These are phyloP conservation scores for Talaromyces sp. DNA, from an alignment of 2,329 filamentous ascomycete genomes.

Conservation along the genomic window DNA sequence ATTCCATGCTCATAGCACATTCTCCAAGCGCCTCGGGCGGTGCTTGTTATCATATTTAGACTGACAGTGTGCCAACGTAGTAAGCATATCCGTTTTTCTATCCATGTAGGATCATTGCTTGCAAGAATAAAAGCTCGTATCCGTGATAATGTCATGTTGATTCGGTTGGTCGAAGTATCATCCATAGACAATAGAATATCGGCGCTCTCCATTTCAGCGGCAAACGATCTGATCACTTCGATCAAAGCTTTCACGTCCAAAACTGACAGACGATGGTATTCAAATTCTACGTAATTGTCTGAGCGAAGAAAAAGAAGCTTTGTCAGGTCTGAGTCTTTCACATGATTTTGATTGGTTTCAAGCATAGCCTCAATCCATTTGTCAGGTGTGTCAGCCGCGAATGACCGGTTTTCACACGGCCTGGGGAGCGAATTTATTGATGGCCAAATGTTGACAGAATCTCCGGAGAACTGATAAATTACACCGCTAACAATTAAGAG, in stretches of 20 bases:
- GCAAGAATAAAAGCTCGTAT: background rate
- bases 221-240: background rate
- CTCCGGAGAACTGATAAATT: conserved; percentile 14
- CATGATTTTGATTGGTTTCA: background rate
- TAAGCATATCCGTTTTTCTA: conserved; percentile 5
- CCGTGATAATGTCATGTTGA: background rate
- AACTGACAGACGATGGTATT: background rate
- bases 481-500: conserved; percentile 19
- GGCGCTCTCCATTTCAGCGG: background rate
- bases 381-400: background rate
- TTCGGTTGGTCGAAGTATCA: background rate
- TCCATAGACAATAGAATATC: background rate
- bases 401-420: conserved; percentile 5
- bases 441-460: conserved; percentile 10
- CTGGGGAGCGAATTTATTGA: conserved; percentile 7
- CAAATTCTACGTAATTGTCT: background rate
- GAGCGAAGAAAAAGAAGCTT: background rate
- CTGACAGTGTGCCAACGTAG: conserved; percentile 18
- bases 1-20: conserved; percentile 13
- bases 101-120: background rate
- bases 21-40: conserved; percentile 9
- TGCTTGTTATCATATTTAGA: conserved; percentile 10
- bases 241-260: background rate
- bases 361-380: conserved; percentile 7
- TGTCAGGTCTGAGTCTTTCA: background rate